Conservation (phyloP, 1,139 yeast species). For the Chernovozyma aurita region DNA sequence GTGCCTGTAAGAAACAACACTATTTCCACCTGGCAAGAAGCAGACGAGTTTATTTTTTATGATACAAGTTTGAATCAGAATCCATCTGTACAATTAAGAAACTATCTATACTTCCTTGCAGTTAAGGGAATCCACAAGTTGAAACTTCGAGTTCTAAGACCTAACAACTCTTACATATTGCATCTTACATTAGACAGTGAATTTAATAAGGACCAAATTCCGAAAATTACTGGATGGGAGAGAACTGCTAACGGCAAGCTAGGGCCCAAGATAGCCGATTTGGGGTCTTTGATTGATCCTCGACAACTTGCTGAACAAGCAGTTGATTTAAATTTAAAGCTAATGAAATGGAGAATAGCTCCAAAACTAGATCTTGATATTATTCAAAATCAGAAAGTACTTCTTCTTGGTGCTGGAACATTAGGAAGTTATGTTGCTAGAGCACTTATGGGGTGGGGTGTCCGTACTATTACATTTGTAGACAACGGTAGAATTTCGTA, state of each 20-base stretch:
- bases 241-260: constrained; percentile 67
- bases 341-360: constrained; percentile 96
- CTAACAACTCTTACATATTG: constrained; percentile 20
- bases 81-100: constrained; percentile 64
- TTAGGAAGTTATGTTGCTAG: constrained; percentile 89
- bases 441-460: constrained; percentile 91
- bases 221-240: constrained; percentile 83
- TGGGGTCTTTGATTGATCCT: constrained; percentile 80
- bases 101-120: constrained; percentile 56
- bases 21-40: not conserved
- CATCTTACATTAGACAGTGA: constrained; percentile 16
- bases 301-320: constrained; percentile 81
- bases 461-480: constrained; percentile 74
- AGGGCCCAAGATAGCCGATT: constrained; percentile 77
- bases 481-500: constrained; percentile 87
- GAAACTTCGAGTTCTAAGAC: constrained; percentile 33
- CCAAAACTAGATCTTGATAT: constrained; percentile 71
- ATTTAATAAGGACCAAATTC: constrained; percentile 10
- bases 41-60: constrained; percentile 42
- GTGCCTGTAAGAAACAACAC: constrained; percentile 1
- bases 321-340: constrained; percentile 78
- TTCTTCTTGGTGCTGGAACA: constrained; percentile 94
- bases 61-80: constrained; percentile 53
- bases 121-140: constrained; percentile 32
- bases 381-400: constrained; percentile 55